Conservation (phyloP, 2,329 filamentous ascomycete species). For the Colletotrichum sp. region DNA sequence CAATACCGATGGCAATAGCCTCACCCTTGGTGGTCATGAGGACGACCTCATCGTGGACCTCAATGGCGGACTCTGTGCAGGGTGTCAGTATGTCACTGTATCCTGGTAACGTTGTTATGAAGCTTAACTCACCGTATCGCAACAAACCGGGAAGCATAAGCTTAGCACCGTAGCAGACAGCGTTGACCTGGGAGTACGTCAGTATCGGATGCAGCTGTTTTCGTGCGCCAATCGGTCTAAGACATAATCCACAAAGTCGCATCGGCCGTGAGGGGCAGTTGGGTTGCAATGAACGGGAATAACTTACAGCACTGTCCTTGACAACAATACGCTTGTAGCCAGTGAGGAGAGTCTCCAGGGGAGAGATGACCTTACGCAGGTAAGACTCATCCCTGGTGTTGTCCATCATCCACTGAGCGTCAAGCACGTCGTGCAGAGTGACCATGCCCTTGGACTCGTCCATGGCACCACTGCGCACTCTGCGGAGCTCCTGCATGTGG, state of each 20-base stretch:
- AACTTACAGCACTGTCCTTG: conserved; percentile 77
- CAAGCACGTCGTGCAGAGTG: conserved; percentile 92
- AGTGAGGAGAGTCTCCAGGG: conserved; percentile 89
- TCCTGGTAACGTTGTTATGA: conserved; percentile 11
- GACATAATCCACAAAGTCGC: conserved; percentile 6
- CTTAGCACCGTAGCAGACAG: conserved; percentile 98
- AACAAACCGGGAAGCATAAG: conserved; percentile 97
- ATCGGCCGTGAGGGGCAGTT: not conserved
- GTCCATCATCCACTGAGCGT: conserved; percentile 95
- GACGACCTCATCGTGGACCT: conserved; percentile 95
- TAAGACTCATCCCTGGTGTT: conserved; percentile 91
- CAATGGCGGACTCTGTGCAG: conserved; percentile 80
- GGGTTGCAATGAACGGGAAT: not conserved
- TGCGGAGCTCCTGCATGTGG: conserved; percentile 97
- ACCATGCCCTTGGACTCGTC: conserved; percentile 88
- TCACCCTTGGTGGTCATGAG: conserved; percentile 99
- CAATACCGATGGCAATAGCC: conserved; percentile 94
- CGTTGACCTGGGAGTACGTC: conserved; percentile 68
- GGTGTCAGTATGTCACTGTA: conserved; percentile 28
- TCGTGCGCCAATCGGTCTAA: not conserved
- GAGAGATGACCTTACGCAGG: conserved; percentile 87
- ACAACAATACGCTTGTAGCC: conserved; percentile 97
- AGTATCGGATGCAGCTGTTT: not conserved
- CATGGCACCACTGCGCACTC: conserved; percentile 95
- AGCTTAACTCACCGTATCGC: conserved; percentile 73